phyloP scores from a whole-genome alignment of 2,329 filamentous ascomycete genomes.

The Biscogniauxia marginata region DNA sequence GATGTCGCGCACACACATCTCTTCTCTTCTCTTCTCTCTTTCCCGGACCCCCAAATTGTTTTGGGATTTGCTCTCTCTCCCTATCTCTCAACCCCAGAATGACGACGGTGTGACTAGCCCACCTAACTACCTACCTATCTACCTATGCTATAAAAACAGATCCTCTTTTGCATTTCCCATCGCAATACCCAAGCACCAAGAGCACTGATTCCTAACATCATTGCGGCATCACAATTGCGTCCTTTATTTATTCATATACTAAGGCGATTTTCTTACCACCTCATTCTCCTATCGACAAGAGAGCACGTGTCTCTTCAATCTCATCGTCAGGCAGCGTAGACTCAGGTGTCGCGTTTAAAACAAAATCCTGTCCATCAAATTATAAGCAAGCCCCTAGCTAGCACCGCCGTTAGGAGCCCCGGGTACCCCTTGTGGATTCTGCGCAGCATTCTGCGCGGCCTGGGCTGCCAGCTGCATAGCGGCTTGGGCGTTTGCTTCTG shows the following conservation, averaged over 20 bases:
- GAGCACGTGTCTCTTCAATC: background rate
- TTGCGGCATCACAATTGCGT: background rate
- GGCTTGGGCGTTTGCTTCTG: slow-evolving; percentile 25
- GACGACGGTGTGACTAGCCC: background rate
- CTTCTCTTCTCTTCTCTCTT: background rate
- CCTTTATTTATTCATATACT: background rate
- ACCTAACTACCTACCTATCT: background rate
- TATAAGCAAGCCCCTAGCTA: slow-evolving; percentile 12
- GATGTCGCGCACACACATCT: background rate
- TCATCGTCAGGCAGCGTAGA: background rate
- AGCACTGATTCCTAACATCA: background rate
- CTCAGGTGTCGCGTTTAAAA: background rate
- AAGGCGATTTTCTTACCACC: too few species aligned
- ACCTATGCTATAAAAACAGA: background rate
- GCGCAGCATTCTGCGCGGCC: slow-evolving; percentile 9
- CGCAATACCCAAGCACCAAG: slow-evolving; percentile 10
- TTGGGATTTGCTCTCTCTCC: too few species aligned
- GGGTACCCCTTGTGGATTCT: slow-evolving; percentile 7
- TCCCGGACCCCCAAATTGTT: too few species aligned
- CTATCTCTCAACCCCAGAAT: too few species aligned
- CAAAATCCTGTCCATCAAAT: background rate
- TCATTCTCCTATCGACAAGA: background rate
- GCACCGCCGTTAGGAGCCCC: slow-evolving; percentile 19
- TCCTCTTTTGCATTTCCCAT: background rate
- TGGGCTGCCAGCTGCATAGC: slow-evolving; percentile 13